A percentile compares a stretch with the other conserved stretches of the same genome.
These are phyloP conservation scores for Plenodomus tracheiphilus DNA, from an alignment of 2,329 filamentous ascomycete genomes.

Conservation along the genomic window DNA sequence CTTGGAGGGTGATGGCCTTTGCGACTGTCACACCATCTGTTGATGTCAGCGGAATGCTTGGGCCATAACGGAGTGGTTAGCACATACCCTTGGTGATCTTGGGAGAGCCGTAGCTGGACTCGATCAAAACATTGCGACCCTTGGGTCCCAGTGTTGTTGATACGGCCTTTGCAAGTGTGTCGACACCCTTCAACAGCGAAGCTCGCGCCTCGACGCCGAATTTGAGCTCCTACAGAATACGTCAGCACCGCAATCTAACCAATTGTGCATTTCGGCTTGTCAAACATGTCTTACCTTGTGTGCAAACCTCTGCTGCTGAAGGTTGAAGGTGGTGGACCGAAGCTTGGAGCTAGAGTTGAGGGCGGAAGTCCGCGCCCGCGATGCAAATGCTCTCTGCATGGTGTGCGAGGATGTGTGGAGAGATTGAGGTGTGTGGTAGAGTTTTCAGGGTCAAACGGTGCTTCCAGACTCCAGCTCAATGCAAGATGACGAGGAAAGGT, in stretches of 20 bases:
- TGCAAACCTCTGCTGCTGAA: conserved; percentile 92
- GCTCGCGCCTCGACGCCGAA: conserved; percentile 95
- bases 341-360: conserved; percentile 65
- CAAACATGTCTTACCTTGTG: conserved; percentile 74
- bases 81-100: conserved; percentile 96
- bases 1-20: conserved; percentile 87
- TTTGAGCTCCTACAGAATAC: conserved; percentile 76
- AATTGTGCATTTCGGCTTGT: neutral
- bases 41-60: conserved; percentile 15
- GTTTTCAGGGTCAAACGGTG: conserved; percentile 32
- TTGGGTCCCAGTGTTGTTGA: conserved; percentile 96
- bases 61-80: neutral
- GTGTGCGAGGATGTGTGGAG: conserved; percentile 48
- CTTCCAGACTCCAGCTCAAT: conserved; percentile 43
- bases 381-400: conserved; percentile 96
- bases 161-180: conserved; percentile 94
- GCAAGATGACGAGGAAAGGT: conserved; percentile 37
- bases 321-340: conserved; percentile 61
- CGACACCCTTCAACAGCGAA: conserved; percentile 86
- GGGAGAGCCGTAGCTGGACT: conserved; percentile 96
- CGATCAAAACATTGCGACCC: conserved; percentile 97
- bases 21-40: conserved; percentile 58
- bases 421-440: conserved; percentile 21
- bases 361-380: conserved; percentile 76
- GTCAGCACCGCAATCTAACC: neutral